These are phyloP conservation scores for Sclerotinia minor DNA, from an alignment of 2,329 filamentous ascomycete genomes.

Conservation along the genomic window DNA sequence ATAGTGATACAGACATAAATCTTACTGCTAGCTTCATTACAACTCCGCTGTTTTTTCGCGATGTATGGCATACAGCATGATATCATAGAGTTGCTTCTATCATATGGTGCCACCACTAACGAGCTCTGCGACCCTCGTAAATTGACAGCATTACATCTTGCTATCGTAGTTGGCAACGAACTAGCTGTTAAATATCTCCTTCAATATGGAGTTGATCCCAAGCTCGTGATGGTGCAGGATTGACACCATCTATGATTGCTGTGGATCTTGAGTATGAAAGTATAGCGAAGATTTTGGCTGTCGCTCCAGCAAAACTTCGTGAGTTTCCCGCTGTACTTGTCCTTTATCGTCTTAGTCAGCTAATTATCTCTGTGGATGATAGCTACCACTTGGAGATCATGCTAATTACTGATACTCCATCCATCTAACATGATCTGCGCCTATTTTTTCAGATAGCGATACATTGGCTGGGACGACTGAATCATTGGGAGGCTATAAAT, in stretches of 20 bases:
- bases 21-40: background rate
- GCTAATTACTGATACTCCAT: background rate
- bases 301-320: background rate
- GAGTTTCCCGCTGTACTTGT: background rate
- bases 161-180: background rate
- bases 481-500: background rate
- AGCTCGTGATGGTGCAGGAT: background rate
- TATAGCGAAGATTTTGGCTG: background rate
- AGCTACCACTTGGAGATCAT: background rate
- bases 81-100: background rate
- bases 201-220: background rate
- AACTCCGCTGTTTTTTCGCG: conserved; percentile 10
- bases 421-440: background rate
- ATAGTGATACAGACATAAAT: background rate
- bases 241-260: background rate
- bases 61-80: background rate
- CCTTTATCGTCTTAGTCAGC: background rate
- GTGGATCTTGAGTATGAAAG: background rate
- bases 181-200: background rate
- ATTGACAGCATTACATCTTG: conserved; percentile 10
- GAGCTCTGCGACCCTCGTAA: background rate
- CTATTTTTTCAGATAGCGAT: background rate
- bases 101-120: background rate
- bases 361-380: background rate
- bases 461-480: background rate